Evolutionary conservation across 1,284 basidiomycete species (phyloP), one percentile per base, ranked within the genome.

Genomic region (Marasmius fiardii): DNA sequence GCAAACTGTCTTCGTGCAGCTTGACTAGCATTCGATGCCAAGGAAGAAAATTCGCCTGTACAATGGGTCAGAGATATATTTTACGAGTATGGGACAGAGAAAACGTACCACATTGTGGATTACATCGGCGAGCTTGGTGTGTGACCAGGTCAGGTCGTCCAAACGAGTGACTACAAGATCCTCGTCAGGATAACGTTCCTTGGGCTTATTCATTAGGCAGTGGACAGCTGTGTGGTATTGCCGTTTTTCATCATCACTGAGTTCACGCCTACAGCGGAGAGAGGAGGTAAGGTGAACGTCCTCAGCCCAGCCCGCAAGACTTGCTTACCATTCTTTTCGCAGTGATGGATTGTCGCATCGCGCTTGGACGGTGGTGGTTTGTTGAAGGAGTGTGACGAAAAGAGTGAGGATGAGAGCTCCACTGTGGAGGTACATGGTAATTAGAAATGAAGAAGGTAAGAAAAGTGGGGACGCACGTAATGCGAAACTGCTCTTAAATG

Each of bases 1-100:
- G 39, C 2, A 53, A 24, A 5, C n/a, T 16, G 20, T 31, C 18
- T 24, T 53, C 52, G 31, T 44, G 33, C 16, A 12, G 6, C 4
- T 44, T 1, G 52, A 53, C 20, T 12, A 44, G 26, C 52, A 37
- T 43, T 16, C 52, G 52, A 39, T 53, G 52, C 21, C 37, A 53
- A 4, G 52, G 52, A 21, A 53, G 52, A 24, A 53, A 53, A 24
- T 24, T 43, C 14, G 35, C 51, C 51, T 52, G 51, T 10, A 31
- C 5, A 31, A 34, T 24, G 48, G 20, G 1, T 20, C 31, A 35
- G 16, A 34, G 12, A 33, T 2, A 18, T 5, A 12, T 8, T 14
- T 34, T 20, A 1, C 18, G 4, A n/a, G 16, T 26, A 21, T 7
- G 18, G 16, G 5, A 10, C 8, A 37, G 18, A 18, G 12, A 1